Evolutionary conservation across 2,329 filamentous ascomycete species (phyloP), one percentile per base, ranked within the genome.

Genomic region (Tolypocladium inflatum): DNA sequence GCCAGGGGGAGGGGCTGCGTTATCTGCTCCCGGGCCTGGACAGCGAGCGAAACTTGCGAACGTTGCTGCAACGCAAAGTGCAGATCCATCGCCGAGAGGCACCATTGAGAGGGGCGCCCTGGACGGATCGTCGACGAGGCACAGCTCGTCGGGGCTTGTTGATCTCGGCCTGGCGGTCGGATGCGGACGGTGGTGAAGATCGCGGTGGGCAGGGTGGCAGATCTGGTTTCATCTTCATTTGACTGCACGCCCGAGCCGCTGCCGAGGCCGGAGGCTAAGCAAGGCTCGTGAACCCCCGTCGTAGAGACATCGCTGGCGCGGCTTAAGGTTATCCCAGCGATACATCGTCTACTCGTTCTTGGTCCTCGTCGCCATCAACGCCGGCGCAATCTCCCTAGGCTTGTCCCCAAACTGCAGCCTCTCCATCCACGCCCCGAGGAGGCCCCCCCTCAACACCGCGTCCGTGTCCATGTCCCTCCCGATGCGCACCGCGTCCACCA

Each of bases 381-480:
- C 45, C 53, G 53, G 6, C n/a, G 50, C 58, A 43, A 58, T 45
- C 21, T 54, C 38, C 19, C n/a, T 58, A 62, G 77, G 77, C 65
- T 77, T 74, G 2, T 66, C 55, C 1, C 59, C 65, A 61, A 75
- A 77, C 65, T 78, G 75, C 59, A 77, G 60, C 61, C 65, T 68
- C 10, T 65, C 60, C 55, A 66, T 65, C 77, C 78, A 80, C 17
- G 65, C 41, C n/a, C 26, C 77, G 2, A 80, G 58, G 3, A 79
- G 60, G 0, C 77, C 77, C 1, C 77, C 76, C 0, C 76, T 75
- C 48, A 79, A 72, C 0, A 77, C 77, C 0, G 63, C 76, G 57
- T 79, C 79, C 0, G 77, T 78, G 59, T 80, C 78, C 0, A 76
- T 75, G 57, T 80, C 77, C 19, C 63, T 64, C 2, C 78, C 77